A percentile compares a stretch with the other conserved stretches of the same genome.
These are phyloP conservation scores for Magnaporthiopsis poae DNA, from an alignment of 2,329 filamentous ascomycete genomes.

Conservation along the genomic window DNA sequence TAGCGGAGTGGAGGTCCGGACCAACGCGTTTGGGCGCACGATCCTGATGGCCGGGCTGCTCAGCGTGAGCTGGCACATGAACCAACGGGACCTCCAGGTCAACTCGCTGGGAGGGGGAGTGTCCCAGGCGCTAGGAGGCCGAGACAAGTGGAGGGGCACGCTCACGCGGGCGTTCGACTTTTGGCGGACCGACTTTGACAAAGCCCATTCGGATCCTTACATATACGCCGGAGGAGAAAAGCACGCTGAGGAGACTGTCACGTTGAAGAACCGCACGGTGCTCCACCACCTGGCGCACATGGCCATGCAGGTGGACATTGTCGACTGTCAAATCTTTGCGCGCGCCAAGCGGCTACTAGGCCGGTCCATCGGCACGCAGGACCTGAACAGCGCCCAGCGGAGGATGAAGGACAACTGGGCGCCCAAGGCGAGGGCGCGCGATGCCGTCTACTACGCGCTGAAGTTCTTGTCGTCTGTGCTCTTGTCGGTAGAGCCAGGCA, in stretches of 20 bases:
- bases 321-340: slow-evolving; percentile 95
- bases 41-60: slow-evolving; percentile 89
- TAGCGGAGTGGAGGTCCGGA: slow-evolving; percentile 73
- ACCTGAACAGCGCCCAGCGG: slow-evolving; percentile 68
- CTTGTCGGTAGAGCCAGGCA: slow-evolving; percentile 10
- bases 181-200: slow-evolving; percentile 88
- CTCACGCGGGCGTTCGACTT: slow-evolving; percentile 82
- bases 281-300: slow-evolving; percentile 92
- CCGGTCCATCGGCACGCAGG: slow-evolving; percentile 70
- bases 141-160: slow-evolving; percentile 82
- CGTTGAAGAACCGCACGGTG: slow-evolving; percentile 81
- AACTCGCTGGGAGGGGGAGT: slow-evolving; percentile 68
- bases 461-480: slow-evolving; percentile 82
- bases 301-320: slow-evolving; percentile 93
- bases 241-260: slow-evolving; percentile 52
- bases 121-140: slow-evolving; percentile 67
- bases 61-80: slow-evolving; percentile 95
- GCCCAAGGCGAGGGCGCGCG: slow-evolving; percentile 73
- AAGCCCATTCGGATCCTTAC: slow-evolving; percentile 51
- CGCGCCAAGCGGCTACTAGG: slow-evolving; percentile 77
- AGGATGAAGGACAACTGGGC: slow-evolving; percentile 88
- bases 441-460: slow-evolving; percentile 85
- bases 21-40: slow-evolving; percentile 85
- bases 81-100: slow-evolving; percentile 86
- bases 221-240: slow-evolving; percentile 37